Percentiles rank a stretch among this genome's conserved stretches.
Conservation (phyloP, 192 early-diverging fungal genomes). For the Spizellomyces sp. region DNA sequence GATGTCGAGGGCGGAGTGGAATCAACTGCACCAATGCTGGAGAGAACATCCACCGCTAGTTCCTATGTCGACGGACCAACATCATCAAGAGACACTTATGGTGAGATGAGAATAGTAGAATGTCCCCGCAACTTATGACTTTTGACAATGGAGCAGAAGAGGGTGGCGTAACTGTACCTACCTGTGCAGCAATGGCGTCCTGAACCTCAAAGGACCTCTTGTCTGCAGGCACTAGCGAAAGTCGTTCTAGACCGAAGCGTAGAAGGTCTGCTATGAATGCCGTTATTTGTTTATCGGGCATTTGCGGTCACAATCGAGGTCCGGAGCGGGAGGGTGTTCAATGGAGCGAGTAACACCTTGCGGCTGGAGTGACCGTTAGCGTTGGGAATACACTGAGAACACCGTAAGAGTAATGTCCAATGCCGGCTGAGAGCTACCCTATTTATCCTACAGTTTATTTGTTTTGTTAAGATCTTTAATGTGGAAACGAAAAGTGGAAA, state of each 20-base stretch:
- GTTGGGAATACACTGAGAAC: too few species aligned
- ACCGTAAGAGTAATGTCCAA: too few species aligned
- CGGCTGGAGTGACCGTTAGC: too few species aligned
- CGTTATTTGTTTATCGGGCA: conserved; percentile 32
- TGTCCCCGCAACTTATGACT: not conserved
- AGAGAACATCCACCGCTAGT: conserved; percentile 23
- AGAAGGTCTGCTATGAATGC: conserved; percentile 30
- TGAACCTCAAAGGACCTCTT: conserved; percentile 23
- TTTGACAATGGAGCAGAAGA: not conserved
- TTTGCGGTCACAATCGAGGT: not conserved
- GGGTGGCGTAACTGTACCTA: not conserved
- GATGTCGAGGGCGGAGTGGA: not conserved
- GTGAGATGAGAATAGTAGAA: not conserved
- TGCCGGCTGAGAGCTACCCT: too few species aligned
- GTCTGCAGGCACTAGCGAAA: conserved; percentile 24
- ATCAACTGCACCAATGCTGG: conserved; percentile 6
- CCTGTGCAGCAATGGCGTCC: conserved; percentile 32
- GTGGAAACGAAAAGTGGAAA: too few species aligned
- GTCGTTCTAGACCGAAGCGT: conserved; percentile 23
- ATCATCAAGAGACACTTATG: not conserved
- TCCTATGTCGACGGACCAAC: not conserved
- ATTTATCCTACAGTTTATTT: too few species aligned
- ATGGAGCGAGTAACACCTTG: too few species aligned
- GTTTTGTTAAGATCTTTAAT: too few species aligned
- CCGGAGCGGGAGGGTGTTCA: too few species aligned